phyloP scores from a whole-genome alignment of 345 rosid species.

The Mangifera indica region DNA sequence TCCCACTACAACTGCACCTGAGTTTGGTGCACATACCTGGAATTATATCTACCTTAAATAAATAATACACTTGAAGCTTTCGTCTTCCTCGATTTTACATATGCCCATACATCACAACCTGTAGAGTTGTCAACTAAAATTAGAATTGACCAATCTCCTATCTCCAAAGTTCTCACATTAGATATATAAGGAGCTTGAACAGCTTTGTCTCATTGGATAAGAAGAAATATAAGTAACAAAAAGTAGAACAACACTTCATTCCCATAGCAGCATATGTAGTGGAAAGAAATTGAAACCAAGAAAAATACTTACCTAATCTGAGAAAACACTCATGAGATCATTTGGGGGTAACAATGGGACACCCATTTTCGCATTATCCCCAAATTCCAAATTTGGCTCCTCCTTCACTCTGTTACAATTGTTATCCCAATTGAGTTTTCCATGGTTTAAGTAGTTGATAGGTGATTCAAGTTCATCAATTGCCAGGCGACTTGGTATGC shows the following conservation, averaged over 20 bases:
- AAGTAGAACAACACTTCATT: background rate
- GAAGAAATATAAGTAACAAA: background rate
- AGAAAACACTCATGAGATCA: conserved; percentile 50
- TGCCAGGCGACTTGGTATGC: no score
- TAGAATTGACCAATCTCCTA: background rate
- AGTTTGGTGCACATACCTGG: background rate
- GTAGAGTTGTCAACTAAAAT: conserved; percentile 1
- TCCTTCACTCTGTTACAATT: conserved; percentile 53
- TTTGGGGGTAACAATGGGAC: conserved; percentile 36
- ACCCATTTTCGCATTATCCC: conserved; percentile 36
- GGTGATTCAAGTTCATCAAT: no score
- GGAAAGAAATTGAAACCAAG: conserved; percentile 2
- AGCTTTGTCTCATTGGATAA: background rate
- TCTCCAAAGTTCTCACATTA: background rate
- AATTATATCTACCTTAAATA: conserved; percentile 3
- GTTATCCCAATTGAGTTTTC: conserved; percentile 5
- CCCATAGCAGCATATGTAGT: background rate
- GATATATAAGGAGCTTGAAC: background rate
- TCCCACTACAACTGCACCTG: background rate
- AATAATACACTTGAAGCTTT: conserved; percentile 14
- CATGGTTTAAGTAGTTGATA: no score
- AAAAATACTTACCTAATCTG: conserved; percentile 43
- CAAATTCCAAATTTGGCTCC: conserved; percentile 45
- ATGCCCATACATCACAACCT: background rate
- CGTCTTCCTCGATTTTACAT: conserved; percentile 3